Base-by-base conservation (phyloP, 352 stramenopile genomes). In the Thraustochytrium sp. region DNA sequence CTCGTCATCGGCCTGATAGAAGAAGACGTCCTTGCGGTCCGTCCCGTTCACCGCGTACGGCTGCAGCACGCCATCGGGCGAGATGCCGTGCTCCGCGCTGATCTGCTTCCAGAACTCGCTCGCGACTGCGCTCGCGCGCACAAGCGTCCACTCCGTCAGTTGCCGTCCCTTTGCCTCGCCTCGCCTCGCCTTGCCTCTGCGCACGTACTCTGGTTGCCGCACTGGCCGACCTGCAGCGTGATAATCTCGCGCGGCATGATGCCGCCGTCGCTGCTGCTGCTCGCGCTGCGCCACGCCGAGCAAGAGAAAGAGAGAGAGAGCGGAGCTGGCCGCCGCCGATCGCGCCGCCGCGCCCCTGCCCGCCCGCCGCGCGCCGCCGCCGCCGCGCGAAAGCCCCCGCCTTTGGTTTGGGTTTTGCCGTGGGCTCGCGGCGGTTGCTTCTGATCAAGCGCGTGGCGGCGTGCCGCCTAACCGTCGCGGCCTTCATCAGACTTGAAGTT, bases 71-170 rank as follows among this genome's bases (percentile, higher is more conserved):
- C 97, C 96, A 86, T 99, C 96, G 0, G 94, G 92, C 23, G 90
- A 93, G 86, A 99, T 99, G 54, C 97, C 97, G 88, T 99, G 97
- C 89, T 99, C 97, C 16, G 94, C 90, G 86, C 95, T 99, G 37
- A 99, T 91, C 88, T 99, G 95, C 87, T 98, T 99, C 97, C 97
- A 99, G 89, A 99, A 99, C 90, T 99, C 97, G 86, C 93, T 97
- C 21, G 97, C 97, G 80, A 99, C 88, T 92, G 86, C 34, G 55
- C 21, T 29, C 26, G 18, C 31, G 18, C 34, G 26, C 11, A 82
- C 1, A 77, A 82, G n/a, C 18, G 21, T 18, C 16, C 26, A 65
- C 18, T 2, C 13, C 18, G 29, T 16, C 18, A 29, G 13, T 13
- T 65, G 26, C 16, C 2, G 59, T 72, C 26, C 42, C 26, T 72